Evolutionary conservation across 2,329 filamentous ascomycete species (phyloP).

Genomic region (Curvularia spicifera): DNA sequence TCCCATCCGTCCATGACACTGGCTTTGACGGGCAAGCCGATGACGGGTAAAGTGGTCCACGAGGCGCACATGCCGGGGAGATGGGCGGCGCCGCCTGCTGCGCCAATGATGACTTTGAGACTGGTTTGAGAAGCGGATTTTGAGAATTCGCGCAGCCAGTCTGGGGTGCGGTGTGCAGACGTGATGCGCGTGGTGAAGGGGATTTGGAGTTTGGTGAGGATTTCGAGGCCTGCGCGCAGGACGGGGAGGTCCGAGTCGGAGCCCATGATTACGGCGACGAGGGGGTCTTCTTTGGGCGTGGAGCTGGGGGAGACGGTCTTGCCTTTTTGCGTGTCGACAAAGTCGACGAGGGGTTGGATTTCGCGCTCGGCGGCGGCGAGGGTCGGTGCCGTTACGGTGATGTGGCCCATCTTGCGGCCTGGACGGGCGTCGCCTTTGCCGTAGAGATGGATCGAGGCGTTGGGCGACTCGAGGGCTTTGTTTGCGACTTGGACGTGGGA

Average conservation of each 20-base stretch:
- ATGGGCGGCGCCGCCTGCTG: slow-evolving; percentile 59
- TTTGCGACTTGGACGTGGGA: slow-evolving; percentile 68
- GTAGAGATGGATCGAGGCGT: slow-evolving; percentile 80
- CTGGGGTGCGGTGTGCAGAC: slow-evolving; percentile 67
- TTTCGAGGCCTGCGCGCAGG: slow-evolving; percentile 68
- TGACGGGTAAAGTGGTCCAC: slow-evolving; percentile 58
- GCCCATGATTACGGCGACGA: slow-evolving; percentile 83
- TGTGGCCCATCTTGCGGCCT: slow-evolving; percentile 92
- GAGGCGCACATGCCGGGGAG: slow-evolving; percentile 60
- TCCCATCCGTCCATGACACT: slow-evolving; percentile 59
- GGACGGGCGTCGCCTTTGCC: slow-evolving; percentile 85
- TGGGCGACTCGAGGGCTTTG: slow-evolving; percentile 63
- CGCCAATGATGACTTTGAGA: slow-evolving; percentile 57
- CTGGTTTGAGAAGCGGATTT: slow-evolving; percentile 47
- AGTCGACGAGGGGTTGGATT: slow-evolving; percentile 72
- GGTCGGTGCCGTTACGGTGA: slow-evolving; percentile 77
- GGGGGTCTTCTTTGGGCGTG: slow-evolving; percentile 50
- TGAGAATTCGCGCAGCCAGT: slow-evolving; percentile 56
- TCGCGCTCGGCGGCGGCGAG: slow-evolving; percentile 72
- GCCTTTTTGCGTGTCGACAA: slow-evolving; percentile 63
- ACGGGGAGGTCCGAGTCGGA: slow-evolving; percentile 78
- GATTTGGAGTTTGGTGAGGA: slow-evolving; percentile 73
- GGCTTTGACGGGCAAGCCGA: slow-evolving; percentile 59
- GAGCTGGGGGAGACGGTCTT: slow-evolving; percentile 36
- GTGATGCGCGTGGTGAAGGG: slow-evolving; percentile 77